Evolutionary conservation across 192 early-diverging fungal species (phyloP), one percentile per base, ranked within the genome.

Genomic region (Physocladia obscura): DNA sequence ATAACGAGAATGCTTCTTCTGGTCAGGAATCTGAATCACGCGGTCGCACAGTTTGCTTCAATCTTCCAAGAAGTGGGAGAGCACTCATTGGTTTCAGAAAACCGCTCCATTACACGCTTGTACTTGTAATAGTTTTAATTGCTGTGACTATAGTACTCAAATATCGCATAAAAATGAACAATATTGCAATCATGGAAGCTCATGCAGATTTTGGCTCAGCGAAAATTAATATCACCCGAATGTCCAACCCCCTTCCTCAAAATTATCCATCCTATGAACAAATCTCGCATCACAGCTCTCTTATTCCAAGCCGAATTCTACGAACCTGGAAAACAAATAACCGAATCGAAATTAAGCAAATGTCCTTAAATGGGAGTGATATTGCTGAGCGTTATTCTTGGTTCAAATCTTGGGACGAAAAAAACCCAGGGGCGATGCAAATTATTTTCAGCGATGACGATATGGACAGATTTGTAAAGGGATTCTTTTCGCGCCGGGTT

Each of bases 251-350:
- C 15, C 52, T n/a, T n/a, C n/a, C n/a, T n/a, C n/a, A n/a, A n/a
- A n/a, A n/a, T 15, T 68, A 68, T 31, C 65, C 65, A 22, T 26
- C 40, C 52, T 39, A 6, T 27, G 3, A 21, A 3, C 13, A 31
- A n/a, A 56, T 68, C 22, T 57, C 65, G 15, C 50, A 35, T 13
- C 17, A 4, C 0, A 19, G 11, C 32, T 59, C 29, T n/a, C 37
- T 57, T 17, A 68, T 68, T 27, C 65, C 65, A 55, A 68, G 56
- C 54, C 26, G 27, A 55, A 39, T 68, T 27, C 39, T 68, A 8
- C 65, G 65, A 19, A 68, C 65, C 3, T 68, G 65, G 65, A 68
- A 68, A 57, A 68, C 65, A 8, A 38, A 22, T 34, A 27, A 38
- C 35, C 24, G 26, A 5, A 11, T 24, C n/a, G 65, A 68, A 56